Evolutionary conservation across 257 asterid species (phyloP).

Genomic region (Forsythia suspensa): DNA sequence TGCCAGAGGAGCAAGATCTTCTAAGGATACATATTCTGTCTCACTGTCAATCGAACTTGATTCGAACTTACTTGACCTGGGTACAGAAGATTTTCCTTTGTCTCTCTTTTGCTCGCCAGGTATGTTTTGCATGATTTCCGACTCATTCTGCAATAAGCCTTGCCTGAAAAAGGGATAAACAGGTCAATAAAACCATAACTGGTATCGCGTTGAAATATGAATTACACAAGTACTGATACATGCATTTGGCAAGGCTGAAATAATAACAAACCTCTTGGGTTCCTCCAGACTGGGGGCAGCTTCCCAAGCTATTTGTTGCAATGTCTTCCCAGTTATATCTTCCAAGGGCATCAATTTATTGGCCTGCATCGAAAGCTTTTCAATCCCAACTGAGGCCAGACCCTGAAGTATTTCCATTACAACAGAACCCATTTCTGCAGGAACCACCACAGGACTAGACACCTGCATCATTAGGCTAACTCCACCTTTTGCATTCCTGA

Average conservation of each 20-base stretch:
- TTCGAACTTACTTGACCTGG: conserved; percentile 28
- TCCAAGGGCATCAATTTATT: conserved; percentile 88
- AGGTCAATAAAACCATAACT: conserved; percentile 5
- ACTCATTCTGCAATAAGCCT: conserved; percentile 37
- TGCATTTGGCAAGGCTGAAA: too few species aligned
- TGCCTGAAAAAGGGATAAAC: conserved; percentile 46
- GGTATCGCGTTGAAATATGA: too few species aligned
- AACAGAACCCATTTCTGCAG: conserved; percentile 93
- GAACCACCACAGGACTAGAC: conserved; percentile 87
- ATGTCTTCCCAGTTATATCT: conserved; percentile 80
- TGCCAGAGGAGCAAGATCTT: conserved; percentile 94
- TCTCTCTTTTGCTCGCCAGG: conserved; percentile 30
- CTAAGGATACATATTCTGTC: conserved; percentile 69
- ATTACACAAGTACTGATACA: background rate
- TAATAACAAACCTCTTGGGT: conserved; percentile 58
- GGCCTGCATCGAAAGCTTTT: conserved; percentile 94
- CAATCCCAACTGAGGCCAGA: conserved; percentile 83
- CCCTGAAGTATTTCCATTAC: conserved; percentile 79
- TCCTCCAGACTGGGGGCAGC: conserved; percentile 57
- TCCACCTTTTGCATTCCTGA: conserved; percentile 58
- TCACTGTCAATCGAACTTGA: conserved; percentile 36
- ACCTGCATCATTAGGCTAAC: conserved; percentile 92
- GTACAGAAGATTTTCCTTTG: conserved; percentile 27
- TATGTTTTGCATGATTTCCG: conserved; percentile 27
- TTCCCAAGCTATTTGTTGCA: conserved; percentile 87